Evolutionary conservation across 2,329 filamentous ascomycete species (phyloP), one percentile per base, ranked within the genome.

Genomic region (Ophiostoma quercus): DNA sequence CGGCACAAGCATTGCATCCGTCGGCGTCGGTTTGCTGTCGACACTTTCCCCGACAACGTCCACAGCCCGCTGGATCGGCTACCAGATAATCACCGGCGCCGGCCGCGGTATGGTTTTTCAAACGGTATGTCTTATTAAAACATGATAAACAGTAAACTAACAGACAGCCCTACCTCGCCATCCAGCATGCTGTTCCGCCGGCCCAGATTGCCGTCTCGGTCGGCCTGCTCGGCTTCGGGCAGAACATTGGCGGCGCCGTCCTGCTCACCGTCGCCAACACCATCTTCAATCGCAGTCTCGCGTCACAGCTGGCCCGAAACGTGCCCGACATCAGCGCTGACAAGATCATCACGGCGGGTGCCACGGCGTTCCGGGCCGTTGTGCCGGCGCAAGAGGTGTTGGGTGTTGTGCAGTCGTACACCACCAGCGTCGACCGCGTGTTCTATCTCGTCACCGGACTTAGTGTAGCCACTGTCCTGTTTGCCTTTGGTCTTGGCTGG

Each of bases 401-500:
- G 22, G 51, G n/a, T 2, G 51, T 54, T 7, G 22, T 54, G 4
- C 19, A 54, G n/a, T 22, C 22, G 8, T 54, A 22, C 51, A 25
- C 51, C n/a, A 54, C 19, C 8, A 54, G 51, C 22, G 19, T 54
- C n/a, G n/a, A 54, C 22, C 51, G 51, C 11, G 51, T 25, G n/a
- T 57, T 57, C 51, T 57, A 57, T 25, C 51, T 57, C 22, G n/a
- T 22, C n/a, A 25, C 51, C 22, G n/a, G 51, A 12, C 8, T 25
- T 1, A 25, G 51, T 7, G 51, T 57, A 1, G 51, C 22, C 22
- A 25, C 51, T 57, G n/a, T 57, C 22, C 8, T 22, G 9, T 22
- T 14, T 57, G 51, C 51, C 11, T 57, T 22, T 57, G 51, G 51
- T 57, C n/a, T 57, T 22, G 51, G 51, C 51, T 57, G 51, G 51